phyloP scores from a whole-genome alignment of 1,284 basidiomycete species.

The Ustanciosporium gigantosporum region DNA sequence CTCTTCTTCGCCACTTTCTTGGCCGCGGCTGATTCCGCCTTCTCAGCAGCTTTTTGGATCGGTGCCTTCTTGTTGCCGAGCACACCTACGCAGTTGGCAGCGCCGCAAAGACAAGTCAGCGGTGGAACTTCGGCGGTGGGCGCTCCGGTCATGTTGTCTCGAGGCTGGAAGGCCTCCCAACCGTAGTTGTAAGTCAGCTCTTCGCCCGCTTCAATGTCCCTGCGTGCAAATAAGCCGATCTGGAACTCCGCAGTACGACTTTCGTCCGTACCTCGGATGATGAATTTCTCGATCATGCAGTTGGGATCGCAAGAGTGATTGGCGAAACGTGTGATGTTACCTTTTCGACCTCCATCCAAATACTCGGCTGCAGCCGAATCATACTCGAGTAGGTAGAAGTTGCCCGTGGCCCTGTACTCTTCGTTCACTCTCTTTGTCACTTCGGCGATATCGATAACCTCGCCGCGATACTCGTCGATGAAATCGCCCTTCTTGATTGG shows the following conservation, averaged over 20 bases:
- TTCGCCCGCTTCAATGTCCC: constrained; percentile 54
- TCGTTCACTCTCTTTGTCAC: constrained; percentile 42
- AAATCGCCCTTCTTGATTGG: constrained; percentile 41
- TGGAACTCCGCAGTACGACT: constrained; percentile 50
- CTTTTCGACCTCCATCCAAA: constrained; percentile 52
- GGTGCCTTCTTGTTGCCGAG: constrained; percentile 48
- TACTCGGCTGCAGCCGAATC: constrained; percentile 53
- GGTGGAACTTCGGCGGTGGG: constrained; percentile 12
- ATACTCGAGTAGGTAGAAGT: constrained; percentile 56
- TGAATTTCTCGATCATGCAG: constrained; percentile 54
- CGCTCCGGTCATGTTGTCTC: constrained; percentile 41
- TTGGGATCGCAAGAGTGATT: constrained; percentile 58
- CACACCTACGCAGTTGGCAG: constrained; percentile 44
- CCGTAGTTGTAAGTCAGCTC: constrained; percentile 58
- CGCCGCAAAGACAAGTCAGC: constrained; percentile 45
- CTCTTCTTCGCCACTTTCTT: constrained; percentile 1
- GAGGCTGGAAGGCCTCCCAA: constrained; percentile 48
- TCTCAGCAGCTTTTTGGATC: constrained; percentile 6
- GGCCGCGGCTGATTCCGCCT: constrained; percentile 18
- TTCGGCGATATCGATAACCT: constrained; percentile 50
- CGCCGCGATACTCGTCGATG: constrained; percentile 57
- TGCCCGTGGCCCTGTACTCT: constrained; percentile 46
- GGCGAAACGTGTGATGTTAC: constrained; percentile 55
- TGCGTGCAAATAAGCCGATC: constrained; percentile 51
- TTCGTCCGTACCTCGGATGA: constrained; percentile 53